These are phyloP conservation scores for Parathielavia appendiculata DNA, from an alignment of 495 filamentous ascomycete species.

Conservation along the genomic window DNA sequence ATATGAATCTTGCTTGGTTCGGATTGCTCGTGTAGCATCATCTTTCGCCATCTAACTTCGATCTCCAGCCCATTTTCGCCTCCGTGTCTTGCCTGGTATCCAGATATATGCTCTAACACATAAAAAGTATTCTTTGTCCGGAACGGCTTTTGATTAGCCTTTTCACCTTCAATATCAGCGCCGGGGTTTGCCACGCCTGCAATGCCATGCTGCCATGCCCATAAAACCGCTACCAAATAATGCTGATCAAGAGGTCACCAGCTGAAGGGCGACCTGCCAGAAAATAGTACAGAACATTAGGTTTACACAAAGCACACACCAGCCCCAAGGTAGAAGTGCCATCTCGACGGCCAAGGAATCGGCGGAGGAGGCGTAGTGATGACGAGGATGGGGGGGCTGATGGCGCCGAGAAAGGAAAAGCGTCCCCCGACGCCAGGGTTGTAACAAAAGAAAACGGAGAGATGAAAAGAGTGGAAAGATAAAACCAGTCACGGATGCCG, in stretches of 20 bases:
- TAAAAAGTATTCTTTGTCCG: neutral
- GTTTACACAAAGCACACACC: conserved; percentile 4
- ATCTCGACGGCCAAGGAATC: neutral
- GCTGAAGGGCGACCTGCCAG: neutral
- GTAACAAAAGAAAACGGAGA: conserved; percentile 8
- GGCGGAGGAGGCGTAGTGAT: no score
- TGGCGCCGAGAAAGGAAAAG: conserved; percentile 6
- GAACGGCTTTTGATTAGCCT: neutral
- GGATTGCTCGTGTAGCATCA: conserved; percentile 14
- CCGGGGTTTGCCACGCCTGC: neutral
- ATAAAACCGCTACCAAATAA: neutral
- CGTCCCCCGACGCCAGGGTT: conserved; percentile 11
- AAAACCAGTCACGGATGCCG: neutral
- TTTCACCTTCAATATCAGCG: neutral
- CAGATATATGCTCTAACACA: neutral
- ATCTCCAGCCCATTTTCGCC: neutral
- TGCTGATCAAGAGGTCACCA: neutral
- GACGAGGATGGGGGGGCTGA: neutral
- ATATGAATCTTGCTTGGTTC: conserved; percentile 6
- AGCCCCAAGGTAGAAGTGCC: neutral
- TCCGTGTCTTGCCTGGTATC: neutral
- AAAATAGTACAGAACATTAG: conserved; percentile 9
- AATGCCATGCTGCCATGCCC: conserved; percentile 7
- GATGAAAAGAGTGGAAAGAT: conserved; percentile 11
- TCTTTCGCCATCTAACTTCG: neutral